Evolutionary conservation across 495 filamentous ascomycete genomes (phyloP).

Genomic region (Podospora pseudocomata): DNA sequence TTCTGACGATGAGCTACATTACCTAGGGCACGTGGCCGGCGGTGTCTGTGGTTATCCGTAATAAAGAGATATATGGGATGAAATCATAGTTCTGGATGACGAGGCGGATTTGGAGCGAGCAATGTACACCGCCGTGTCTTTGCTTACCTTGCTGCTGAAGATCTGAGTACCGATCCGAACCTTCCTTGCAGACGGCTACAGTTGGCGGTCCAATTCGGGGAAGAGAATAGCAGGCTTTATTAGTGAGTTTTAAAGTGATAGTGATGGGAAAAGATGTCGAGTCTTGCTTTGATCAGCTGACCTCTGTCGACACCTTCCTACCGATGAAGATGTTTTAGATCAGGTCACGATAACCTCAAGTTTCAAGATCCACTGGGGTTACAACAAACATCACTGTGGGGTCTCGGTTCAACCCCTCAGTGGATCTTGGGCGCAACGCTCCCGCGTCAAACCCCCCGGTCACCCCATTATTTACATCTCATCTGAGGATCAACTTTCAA

Average conservation of each 20-base stretch:
- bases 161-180: background rate
- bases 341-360: background rate
- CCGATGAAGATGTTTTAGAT: background rate
- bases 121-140: background rate
- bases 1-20: background rate
- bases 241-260: background rate
- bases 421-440: background rate
- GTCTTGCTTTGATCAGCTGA: background rate
- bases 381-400: background rate
- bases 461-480: background rate
- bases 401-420: background rate
- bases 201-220: background rate
- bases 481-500: background rate
- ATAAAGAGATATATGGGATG: background rate
- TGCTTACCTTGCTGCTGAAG: background rate
- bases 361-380: background rate
- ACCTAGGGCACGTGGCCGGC: background rate
- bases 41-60: background rate
- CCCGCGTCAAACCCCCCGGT: background rate
- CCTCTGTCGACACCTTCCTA: background rate
- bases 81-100: background rate
- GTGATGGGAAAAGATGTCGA: background rate
- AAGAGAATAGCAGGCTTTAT: background rate
- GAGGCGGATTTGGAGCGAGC: background rate
- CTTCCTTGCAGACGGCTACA: background rate